Evolutionary conservation across 2,329 filamentous ascomycete genomes (phyloP).

Genomic region (Cryphonectria parasitica): DNA sequence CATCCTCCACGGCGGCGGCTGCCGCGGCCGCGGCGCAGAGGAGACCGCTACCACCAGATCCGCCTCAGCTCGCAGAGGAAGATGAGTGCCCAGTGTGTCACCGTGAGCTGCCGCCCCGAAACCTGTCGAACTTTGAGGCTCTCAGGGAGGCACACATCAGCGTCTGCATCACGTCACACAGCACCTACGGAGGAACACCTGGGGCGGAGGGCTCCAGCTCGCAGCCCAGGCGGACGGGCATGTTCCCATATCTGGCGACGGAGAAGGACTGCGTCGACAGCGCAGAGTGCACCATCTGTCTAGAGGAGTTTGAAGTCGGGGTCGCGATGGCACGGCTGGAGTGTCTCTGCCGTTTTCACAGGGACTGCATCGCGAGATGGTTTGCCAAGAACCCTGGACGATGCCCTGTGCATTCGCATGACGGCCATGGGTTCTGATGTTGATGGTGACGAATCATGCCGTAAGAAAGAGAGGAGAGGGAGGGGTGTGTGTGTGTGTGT

Average conservation of each 20-base stretch:
- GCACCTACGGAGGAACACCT: conserved; percentile 46
- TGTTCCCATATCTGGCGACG: conserved; percentile 67
- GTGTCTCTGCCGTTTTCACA: conserved; percentile 68
- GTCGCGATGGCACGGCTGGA: conserved; percentile 68
- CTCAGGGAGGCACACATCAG: conserved; percentile 63
- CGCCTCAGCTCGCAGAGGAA: conserved; percentile 66
- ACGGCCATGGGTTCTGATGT: conserved; percentile 57
- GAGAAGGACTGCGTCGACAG: conserved; percentile 72
- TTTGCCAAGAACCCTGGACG: conserved; percentile 64
- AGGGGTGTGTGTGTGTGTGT: too few relatives aligned
- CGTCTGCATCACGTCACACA: conserved; percentile 60
- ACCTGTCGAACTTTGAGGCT: conserved; percentile 56
- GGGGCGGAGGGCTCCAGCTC: conserved; percentile 30
- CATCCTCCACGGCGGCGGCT: conserved; percentile 38
- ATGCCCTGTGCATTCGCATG: conserved; percentile 69
- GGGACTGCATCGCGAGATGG: conserved; percentile 64
- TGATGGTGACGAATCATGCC: neutral
- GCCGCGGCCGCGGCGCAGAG: conserved; percentile 39
- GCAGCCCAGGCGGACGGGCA: conserved; percentile 55
- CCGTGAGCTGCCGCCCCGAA: conserved; percentile 65
- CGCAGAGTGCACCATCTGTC: conserved; percentile 69
- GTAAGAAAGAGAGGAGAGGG: neutral
- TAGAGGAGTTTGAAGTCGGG: conserved; percentile 68
- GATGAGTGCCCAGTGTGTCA: conserved; percentile 82
- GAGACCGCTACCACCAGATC: conserved; percentile 46